These are phyloP conservation scores for Neofusicoccum ribis DNA, from an alignment of 2,329 filamentous ascomycete species.

Conservation along the genomic window DNA sequence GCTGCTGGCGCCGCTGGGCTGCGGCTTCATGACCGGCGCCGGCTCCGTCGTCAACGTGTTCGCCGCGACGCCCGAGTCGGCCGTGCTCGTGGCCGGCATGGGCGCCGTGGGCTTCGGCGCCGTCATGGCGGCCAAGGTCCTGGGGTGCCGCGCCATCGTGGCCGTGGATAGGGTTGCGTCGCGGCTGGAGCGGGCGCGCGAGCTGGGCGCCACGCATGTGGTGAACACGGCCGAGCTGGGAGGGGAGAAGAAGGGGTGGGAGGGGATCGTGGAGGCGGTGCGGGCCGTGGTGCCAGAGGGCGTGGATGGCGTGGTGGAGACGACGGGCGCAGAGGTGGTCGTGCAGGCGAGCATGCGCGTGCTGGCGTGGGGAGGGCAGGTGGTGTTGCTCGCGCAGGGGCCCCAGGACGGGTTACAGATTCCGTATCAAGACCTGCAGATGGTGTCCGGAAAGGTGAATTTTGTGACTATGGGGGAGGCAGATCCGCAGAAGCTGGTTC, in stretches of 20 bases:
- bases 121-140: slow-evolving; percentile 50
- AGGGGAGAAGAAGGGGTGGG: too few relatives aligned
- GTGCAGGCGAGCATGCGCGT: slow-evolving; percentile 44
- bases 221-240: slow-evolving; percentile 35
- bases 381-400: slow-evolving; percentile 41
- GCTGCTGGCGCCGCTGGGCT: slow-evolving; percentile 48
- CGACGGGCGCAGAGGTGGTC: slow-evolving; percentile 45
- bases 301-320: slow-evolving; percentile 48
- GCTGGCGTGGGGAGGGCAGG: slow-evolving; percentile 50
- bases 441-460: slow-evolving; percentile 47
- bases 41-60: slow-evolving; percentile 38
- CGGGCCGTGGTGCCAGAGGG: slow-evolving; percentile 28
- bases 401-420: slow-evolving; percentile 42
- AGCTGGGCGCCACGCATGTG: slow-evolving; percentile 41
- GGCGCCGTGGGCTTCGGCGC: slow-evolving; percentile 50
- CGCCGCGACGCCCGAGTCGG: slow-evolving; percentile 36
- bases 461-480: slow-evolving; percentile 52
- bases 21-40: slow-evolving; percentile 48
- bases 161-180: slow-evolving; percentile 36
- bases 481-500: slow-evolving; percentile 34
- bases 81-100: slow-evolving; percentile 46
- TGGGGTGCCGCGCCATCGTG: slow-evolving; percentile 36
- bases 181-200: slow-evolving; percentile 38
- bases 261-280: slow-evolving; percentile 33
- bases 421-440: slow-evolving; percentile 45